Evolutionary conservation across 2,329 filamentous ascomycete species (phyloP).

Genomic region (Helotiales sp.): DNA sequence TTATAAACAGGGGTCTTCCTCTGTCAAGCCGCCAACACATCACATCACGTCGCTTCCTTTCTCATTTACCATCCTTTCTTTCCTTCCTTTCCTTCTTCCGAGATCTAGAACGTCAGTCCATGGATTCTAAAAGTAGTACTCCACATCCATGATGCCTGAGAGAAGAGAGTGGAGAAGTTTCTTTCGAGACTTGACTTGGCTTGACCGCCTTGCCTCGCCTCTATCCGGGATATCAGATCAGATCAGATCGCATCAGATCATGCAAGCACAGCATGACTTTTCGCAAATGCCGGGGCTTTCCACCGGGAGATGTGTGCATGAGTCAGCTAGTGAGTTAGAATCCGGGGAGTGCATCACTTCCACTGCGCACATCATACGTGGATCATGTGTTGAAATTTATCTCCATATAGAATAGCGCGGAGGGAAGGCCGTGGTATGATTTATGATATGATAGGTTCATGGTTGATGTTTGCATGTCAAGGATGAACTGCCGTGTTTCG

Average conservation of each 20-base stretch:
- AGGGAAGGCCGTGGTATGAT: constrained; percentile 6
- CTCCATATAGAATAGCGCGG: background rate
- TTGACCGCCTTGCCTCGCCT: background rate
- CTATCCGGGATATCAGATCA: background rate
- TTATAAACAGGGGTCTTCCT: background rate
- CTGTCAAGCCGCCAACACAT: background rate
- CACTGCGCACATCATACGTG: too few relatives aligned
- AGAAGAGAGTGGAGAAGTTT: background rate
- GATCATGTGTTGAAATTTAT: background rate
- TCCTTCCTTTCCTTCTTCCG: background rate
- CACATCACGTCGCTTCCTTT: background rate
- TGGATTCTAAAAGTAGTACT: background rate
- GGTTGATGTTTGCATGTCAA: background rate
- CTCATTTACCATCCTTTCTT: too few relatives aligned
- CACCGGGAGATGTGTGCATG: constrained; percentile 6
- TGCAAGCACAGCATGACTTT: background rate
- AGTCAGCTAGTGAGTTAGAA: background rate
- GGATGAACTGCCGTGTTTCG: background rate
- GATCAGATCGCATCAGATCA: constrained; percentile 7
- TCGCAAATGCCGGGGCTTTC: background rate
- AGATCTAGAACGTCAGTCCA: background rate
- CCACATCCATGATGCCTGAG: background rate
- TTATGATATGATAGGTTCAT: background rate
- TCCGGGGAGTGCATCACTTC: background rate
- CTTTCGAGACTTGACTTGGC: background rate